phyloP scores from a whole-genome alignment of 1,284 basidiomycete genomes.

The Entoloma clypeatum region DNA sequence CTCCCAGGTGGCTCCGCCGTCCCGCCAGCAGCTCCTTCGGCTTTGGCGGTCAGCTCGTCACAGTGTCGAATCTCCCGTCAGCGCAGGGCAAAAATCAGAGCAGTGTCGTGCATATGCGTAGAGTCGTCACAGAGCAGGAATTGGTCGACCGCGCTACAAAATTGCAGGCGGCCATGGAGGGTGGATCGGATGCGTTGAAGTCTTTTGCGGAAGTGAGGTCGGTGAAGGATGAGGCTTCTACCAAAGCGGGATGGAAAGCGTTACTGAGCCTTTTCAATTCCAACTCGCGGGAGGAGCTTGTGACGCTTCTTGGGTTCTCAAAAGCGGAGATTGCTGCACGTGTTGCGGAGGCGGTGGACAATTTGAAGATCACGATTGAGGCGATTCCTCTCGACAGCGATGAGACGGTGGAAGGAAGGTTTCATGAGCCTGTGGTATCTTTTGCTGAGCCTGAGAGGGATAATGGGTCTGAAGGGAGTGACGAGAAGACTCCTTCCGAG shows the following conservation, averaged over 20 bases:
- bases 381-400: conserved; percentile 34
- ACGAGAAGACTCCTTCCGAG: conserved; percentile 70
- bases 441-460: conserved; percentile 67
- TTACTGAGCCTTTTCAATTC: conserved; percentile 86
- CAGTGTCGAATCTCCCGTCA: conserved; percentile 69
- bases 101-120: conserved; percentile 73
- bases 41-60: conserved; percentile 87
- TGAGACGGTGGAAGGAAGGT: conserved; percentile 38
- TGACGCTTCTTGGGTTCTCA: conserved; percentile 90
- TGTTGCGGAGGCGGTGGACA: conserved; percentile 80
- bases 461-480: conserved; percentile 39
- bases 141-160: conserved; percentile 78
- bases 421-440: conserved; percentile 70
- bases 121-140: conserved; percentile 73
- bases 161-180: conserved; percentile 68
- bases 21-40: conserved; percentile 86
- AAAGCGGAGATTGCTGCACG: conserved; percentile 81
- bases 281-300: conserved; percentile 86
- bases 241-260: conserved; percentile 81
- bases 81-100: conserved; percentile 76
- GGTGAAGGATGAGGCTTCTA: conserved; percentile 31
- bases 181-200: conserved; percentile 46
- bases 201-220: conserved; percentile 64
- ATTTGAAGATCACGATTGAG: conserved; percentile 49
- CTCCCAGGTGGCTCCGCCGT: conserved; percentile 93